Base-by-base conservation (phyloP, 1,284 basidiomycete species). In the Trichosporon coremiiforme region DNA sequence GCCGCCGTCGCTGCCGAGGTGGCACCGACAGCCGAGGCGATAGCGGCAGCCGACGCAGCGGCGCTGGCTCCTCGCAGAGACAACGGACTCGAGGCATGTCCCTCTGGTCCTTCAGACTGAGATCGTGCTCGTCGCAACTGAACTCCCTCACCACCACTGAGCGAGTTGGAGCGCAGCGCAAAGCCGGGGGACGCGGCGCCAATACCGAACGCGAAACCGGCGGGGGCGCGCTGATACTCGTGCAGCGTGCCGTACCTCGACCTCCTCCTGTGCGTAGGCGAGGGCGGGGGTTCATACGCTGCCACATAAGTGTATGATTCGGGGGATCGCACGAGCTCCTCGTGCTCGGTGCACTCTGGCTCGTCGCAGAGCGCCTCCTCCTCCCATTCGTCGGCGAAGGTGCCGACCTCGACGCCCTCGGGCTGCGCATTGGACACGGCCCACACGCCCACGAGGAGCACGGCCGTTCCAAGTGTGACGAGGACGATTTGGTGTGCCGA, bases 401-500 rank as follows among this genome's bases (percentile, higher is more conserved):
- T 81, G 20, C 83, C 83, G 7, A 85, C 76, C 29, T 84, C 83
- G 25, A 85, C 80, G 3, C 80, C 82, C 0, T 78, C 77, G 0
- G 82, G 78, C 68, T 81, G 78, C 36, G 83, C 79, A 15, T 86
- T 77, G 4, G 85, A 85, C 62, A 98, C 92, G 22, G 93, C 88
- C 91, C 94, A 97, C 0, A 98, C 95, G 2, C 95, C 95, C 1
- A 88, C 87, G 8, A 98, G 87, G 1, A 98, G 87, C 4, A 95
- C 82, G 10, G 87, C 84, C 35, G 94, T 94, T 1, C 95, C 95
- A 1, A 94, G 74, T 0, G 87, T 86, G 65, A 98, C 92, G 31
- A 96, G 87, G 4, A 85, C 79, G 33, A 96, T 86, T 79, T 95
- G 89, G 41, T 89, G 81, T 1, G 87, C 85, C 0, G 89, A 85